Percentiles rank a stretch among this genome's conserved stretches.
phyloP scores from a whole-genome alignment of 208 protist genomes.

The Hexamita inflata region DNA sequence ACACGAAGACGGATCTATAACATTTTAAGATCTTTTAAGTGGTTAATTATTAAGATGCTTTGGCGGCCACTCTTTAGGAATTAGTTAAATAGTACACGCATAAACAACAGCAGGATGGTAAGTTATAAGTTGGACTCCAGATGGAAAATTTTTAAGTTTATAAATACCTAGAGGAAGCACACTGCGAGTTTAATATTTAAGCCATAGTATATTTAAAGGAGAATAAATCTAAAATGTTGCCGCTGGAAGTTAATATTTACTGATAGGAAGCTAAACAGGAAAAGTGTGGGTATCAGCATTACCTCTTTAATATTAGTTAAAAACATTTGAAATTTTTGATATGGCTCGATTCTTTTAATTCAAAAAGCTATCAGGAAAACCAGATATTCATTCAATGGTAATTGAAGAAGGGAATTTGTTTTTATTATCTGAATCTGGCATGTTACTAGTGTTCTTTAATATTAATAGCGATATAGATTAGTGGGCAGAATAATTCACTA shows the following conservation, averaged over 20 bases:
- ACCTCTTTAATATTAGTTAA: neutral
- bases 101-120: neutral
- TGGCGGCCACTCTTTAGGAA: neutral
- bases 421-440: neutral
- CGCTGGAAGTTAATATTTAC: neutral
- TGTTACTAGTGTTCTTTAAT: neutral
- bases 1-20: neutral
- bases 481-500: neutral
- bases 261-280: neutral
- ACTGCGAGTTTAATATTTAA: neutral
- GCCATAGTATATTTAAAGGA: neutral
- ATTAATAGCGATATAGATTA: neutral
- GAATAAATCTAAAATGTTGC: neutral
- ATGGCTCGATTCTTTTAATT: neutral
- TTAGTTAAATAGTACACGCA: neutral
- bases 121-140: neutral
- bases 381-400: neutral
- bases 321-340: neutral
- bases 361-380: neutral
- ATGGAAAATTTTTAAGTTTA: neutral
- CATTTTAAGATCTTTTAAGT: neutral
- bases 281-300: neutral
- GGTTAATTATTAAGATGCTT: neutral
- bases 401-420: neutral
- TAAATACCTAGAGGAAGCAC: neutral